These are phyloP conservation scores for Zygotorulaspora danielsina DNA, from an alignment of 805 yeast species.

Conservation along the genomic window DNA sequence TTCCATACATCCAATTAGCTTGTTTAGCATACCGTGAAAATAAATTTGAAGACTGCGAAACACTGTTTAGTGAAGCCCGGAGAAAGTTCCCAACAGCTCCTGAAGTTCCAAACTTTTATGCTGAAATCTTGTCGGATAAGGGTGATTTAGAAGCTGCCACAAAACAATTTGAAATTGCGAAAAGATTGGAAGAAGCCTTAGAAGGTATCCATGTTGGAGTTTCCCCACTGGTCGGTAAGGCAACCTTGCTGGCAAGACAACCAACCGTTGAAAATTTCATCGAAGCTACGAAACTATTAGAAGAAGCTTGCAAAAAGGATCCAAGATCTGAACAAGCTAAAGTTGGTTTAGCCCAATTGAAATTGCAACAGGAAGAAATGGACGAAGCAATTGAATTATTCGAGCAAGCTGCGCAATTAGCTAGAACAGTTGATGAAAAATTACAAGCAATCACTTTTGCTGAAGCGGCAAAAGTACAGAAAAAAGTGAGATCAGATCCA, in stretches of 20 bases:
- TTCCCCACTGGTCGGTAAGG: slow-evolving; percentile 84
- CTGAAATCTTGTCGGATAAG: slow-evolving; percentile 84
- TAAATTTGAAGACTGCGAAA: slow-evolving; percentile 51
- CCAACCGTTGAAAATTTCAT: slow-evolving; percentile 42
- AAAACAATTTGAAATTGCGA: slow-evolving; percentile 81
- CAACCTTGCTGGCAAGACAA: slow-evolving; percentile 61
- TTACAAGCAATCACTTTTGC: slow-evolving; percentile 86
- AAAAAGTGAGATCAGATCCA: slow-evolving; percentile 68
- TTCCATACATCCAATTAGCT: slow-evolving; percentile 87
- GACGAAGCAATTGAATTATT: slow-evolving; percentile 78
- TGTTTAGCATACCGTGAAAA: slow-evolving; percentile 81
- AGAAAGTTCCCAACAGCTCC: slow-evolving; percentile 79
- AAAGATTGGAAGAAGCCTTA: slow-evolving; percentile 69
- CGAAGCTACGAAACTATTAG: slow-evolving; percentile 61
- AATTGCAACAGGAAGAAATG: slow-evolving; percentile 75
- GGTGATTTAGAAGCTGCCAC: slow-evolving; percentile 69
- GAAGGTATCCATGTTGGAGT: slow-evolving; percentile 77
- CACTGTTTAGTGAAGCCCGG: slow-evolving; percentile 63
- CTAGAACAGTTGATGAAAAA: slow-evolving; percentile 83
- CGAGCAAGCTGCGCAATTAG: slow-evolving; percentile 74
- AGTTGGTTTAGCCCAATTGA: slow-evolving; percentile 86
- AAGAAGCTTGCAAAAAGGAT: slow-evolving; percentile 75
- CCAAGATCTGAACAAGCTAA: slow-evolving; percentile 86
- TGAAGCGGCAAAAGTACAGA: slow-evolving; percentile 89
- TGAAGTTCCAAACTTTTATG: slow-evolving; percentile 91